Base-by-base conservation (phyloP, 108 stramenopile species). In the Schizochytrium sp. region DNA sequence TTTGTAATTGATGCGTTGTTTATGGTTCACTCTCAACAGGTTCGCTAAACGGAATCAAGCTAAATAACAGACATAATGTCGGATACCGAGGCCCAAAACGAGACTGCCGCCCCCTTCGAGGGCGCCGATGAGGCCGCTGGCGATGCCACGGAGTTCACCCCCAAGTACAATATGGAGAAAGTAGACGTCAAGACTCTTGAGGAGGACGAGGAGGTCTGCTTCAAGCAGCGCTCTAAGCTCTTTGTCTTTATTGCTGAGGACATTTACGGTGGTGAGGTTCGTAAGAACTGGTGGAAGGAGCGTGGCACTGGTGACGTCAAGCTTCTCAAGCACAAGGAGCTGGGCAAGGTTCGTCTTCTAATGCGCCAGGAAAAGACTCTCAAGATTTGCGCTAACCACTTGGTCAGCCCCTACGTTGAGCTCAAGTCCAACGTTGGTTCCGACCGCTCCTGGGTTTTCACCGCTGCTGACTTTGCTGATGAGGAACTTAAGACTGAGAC, bases 351-450 rank as follows among this genome's bases (percentile, higher is more conserved):
- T 59, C 96, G 99, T 49, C 89, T 98, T 38, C 94, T 99, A 58
- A 99, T 99, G 99, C 94, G 99, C 58, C 98, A 99, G 91, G 99
- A 99, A 92, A 99, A 99, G 91, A 99, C 98, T 5, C 97, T 99
- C 97, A 99, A 99, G 92, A 95, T 99, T 61, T 98, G 99, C 94
- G 94, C 92, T 90, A 99, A 99, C 91, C 98, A 99, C 91, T 96
- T 97, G 50, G 89, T 97, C 4, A 98, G 98, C 95, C 98, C 99
- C 3, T 94, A 98, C 46, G 98, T 99, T 91, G 94, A 94, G 76
- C 91, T 99, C 64, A 95, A 96, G 92, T 97, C 99, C 72, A 98
- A 99, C 92, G 97, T 94, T 0, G 97, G 97, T 44, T 91, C 89
- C 44, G 99, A 99, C 90, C 92, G 98, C 60, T 96, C 96, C 10